phyloP scores from a whole-genome alignment of 2,329 filamentous ascomycete genomes.

The Penicillium sp. region DNA sequence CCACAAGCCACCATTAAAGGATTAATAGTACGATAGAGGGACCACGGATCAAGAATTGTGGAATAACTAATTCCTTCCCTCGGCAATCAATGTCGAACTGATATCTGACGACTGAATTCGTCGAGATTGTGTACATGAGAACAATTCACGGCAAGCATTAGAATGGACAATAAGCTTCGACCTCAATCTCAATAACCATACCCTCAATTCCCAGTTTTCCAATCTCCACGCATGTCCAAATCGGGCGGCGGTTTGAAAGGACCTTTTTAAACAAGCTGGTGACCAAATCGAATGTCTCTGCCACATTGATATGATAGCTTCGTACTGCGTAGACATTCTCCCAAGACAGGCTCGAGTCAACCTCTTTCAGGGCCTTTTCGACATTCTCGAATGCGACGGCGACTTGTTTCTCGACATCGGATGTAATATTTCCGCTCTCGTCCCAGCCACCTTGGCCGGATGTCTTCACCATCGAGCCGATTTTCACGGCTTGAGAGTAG shows the following conservation, averaged over 20 bases:
- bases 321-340: not conserved
- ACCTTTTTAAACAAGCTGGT: not conserved
- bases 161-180: not conserved
- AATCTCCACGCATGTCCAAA: conserved; percentile 1
- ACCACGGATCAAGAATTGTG: no score
- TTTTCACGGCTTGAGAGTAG: not conserved
- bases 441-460: conserved; percentile 7
- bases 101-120: not conserved
- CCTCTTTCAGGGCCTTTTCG: not conserved
- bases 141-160: not conserved
- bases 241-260: not conserved
- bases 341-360: not conserved
- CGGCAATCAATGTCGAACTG: no score
- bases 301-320: conserved; percentile 5
- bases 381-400: conserved; percentile 1
- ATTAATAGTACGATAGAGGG: no score
- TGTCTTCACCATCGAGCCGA: not conserved
- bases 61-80: no score
- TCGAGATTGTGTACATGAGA: not conserved
- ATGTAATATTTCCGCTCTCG: not conserved
- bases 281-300: not conserved
- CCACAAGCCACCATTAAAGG: no score
- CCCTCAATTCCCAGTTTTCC: not conserved
- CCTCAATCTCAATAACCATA: conserved; percentile 3
- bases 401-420: not conserved